Conservation (phyloP, 352 stramenopile genomes). For the Phytophthora megakarya region DNA sequence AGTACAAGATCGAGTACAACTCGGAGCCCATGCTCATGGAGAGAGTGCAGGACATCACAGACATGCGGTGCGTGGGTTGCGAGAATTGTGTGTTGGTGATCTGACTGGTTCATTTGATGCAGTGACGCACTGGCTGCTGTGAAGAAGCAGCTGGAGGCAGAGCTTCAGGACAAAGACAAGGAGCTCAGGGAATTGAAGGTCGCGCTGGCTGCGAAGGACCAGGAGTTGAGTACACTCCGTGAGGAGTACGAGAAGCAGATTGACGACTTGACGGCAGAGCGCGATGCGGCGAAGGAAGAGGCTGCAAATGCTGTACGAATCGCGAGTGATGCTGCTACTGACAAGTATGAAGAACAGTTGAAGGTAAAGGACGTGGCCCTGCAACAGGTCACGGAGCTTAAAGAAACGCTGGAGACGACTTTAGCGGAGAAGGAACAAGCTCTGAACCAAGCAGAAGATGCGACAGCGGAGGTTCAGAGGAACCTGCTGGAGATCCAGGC, state of each 20-base stretch:
- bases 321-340: conserved; percentile 36
- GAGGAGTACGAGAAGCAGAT: conserved; percentile 50
- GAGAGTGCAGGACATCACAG: conserved; percentile 75
- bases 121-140: conserved; percentile 68
- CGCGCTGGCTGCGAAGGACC: conserved; percentile 45
- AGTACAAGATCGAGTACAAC: conserved; percentile 85
- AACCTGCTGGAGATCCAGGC: conserved; percentile 40
- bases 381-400: conserved; percentile 17
- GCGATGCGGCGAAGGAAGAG: conserved; percentile 43
- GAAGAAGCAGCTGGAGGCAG: conserved; percentile 70
- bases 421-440: conserved; percentile 43
- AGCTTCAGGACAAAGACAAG: conserved; percentile 73
- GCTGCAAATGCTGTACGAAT: conserved; percentile 35
- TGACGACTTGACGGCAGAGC: conserved; percentile 37
- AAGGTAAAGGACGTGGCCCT: conserved; percentile 41
- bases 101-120: conserved; percentile 3
- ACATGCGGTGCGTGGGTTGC: conserved; percentile 58
- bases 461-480: conserved; percentile 14
- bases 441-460: conserved; percentile 26
- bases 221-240: conserved; percentile 39
- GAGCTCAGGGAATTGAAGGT: conserved; percentile 45
- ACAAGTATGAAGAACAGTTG: conserved; percentile 38
- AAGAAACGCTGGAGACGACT: conserved; percentile 32
- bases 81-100: background rate
- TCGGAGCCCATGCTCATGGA: conserved; percentile 85